phyloP scores from a whole-genome alignment of 2,329 filamentous ascomycete species.

The Elsinoe batatas region DNA sequence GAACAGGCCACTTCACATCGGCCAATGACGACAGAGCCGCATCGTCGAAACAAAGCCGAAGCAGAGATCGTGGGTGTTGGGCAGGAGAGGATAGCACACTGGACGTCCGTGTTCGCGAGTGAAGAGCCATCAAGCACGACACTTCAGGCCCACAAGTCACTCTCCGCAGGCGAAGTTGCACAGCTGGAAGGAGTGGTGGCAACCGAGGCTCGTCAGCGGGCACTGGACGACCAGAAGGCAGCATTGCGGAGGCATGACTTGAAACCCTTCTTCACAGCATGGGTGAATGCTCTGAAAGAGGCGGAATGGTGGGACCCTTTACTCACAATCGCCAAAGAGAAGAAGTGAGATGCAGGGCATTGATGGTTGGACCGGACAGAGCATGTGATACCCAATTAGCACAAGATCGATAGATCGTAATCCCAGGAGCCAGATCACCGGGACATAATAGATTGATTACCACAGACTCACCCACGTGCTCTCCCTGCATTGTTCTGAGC shows the following conservation, averaged over 20 bases:
- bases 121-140: not conserved
- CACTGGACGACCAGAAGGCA: not conserved
- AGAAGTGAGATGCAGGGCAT: not conserved
- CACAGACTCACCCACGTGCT: slow-evolving; percentile 1
- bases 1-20: no score
- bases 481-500: not conserved
- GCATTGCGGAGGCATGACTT: not conserved
- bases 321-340: not conserved
- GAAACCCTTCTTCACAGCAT: not conserved
- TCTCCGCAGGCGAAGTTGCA: not conserved
- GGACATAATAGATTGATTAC: not conserved
- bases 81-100: no score
- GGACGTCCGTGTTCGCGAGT: no score
- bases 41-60: no score
- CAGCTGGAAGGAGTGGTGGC: not conserved
- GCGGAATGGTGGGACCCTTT: not conserved
- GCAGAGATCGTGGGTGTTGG: no score
- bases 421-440: not conserved
- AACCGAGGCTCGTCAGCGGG: not conserved
- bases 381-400: slow-evolving; percentile 2
- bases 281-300: slow-evolving; percentile 5
- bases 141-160: not conserved
- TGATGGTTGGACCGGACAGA: not conserved
- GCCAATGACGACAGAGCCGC: no score
- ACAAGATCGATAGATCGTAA: not conserved